Conservation (phyloP, 2,329 filamentous ascomycete species). For the Ophiostoma quercus region DNA sequence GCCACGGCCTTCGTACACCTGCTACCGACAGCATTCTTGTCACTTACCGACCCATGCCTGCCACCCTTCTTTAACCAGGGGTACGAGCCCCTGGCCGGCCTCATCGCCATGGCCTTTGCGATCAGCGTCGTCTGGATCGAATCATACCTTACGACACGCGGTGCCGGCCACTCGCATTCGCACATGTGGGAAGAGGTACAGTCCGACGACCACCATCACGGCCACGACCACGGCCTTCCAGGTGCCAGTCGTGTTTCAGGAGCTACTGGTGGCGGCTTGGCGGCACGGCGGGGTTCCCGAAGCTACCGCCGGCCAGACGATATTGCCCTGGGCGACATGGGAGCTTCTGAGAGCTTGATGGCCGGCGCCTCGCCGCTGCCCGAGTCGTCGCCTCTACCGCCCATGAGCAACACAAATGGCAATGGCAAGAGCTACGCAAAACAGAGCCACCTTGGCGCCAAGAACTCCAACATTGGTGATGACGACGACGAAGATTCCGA, state of each 20-base stretch:
- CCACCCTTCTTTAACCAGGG: constrained; percentile 71
- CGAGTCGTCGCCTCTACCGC: constrained; percentile 43
- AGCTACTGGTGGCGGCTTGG: constrained; percentile 32
- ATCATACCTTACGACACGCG: constrained; percentile 75
- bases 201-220: constrained; percentile 32
- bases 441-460: neutral
- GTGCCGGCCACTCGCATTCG: constrained; percentile 57
- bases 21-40: constrained; percentile 62
- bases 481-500: constrained; percentile 42
- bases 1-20: constrained; percentile 81
- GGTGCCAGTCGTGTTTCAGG: neutral
- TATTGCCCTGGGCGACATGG: constrained; percentile 49
- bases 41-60: constrained; percentile 64
- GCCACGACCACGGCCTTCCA: neutral
- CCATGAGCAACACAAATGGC: constrained; percentile 26
- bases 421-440: constrained; percentile 30
- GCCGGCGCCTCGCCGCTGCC: constrained; percentile 55
- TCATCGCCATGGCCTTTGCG: constrained; percentile 78
- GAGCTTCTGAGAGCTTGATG: constrained; percentile 52
- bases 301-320: constrained; percentile 41
- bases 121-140: constrained; percentile 79
- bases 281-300: constrained; percentile 36
- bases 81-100: constrained; percentile 74
- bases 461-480: constrained; percentile 26
- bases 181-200: constrained; percentile 50